Conservation (phyloP, 2,329 filamentous ascomycete species). For the Monosporascus sp. region DNA sequence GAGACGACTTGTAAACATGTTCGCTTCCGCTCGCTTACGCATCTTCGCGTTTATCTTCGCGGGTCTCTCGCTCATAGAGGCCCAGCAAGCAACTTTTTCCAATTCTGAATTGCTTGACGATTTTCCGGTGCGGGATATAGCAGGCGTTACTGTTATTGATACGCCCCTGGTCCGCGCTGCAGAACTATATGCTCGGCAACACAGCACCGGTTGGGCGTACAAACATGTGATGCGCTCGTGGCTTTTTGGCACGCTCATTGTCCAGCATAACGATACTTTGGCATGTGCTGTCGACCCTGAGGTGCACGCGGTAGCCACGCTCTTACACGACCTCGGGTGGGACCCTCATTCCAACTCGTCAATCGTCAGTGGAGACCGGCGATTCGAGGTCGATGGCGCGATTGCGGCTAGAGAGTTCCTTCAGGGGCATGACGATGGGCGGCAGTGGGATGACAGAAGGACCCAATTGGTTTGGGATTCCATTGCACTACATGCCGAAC, state of each 20-base stretch:
- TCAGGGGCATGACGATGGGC: slow-evolving; percentile 10
- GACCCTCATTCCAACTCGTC: slow-evolving; percentile 25
- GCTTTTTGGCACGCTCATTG: slow-evolving; percentile 5
- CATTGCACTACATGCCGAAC: slow-evolving; percentile 40
- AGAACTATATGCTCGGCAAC: slow-evolving; percentile 2
- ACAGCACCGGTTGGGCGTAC: slow-evolving; percentile 8
- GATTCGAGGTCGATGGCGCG: slow-evolving; percentile 48
- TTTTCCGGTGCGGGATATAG: slow-evolving; percentile 2
- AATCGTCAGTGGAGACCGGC: slow-evolving; percentile 36
- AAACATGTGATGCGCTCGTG: slow-evolving; percentile 5
- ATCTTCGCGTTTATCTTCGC: too few species aligned
- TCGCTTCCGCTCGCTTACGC: too few species aligned
- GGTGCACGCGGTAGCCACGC: slow-evolving; percentile 33
- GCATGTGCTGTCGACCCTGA: slow-evolving; percentile 35
- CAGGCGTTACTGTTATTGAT: slow-evolving; percentile 7
- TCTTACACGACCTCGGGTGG: slow-evolving; percentile 43
- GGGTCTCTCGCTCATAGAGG: too few species aligned
- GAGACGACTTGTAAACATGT: too few species aligned
- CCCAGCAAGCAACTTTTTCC: too few species aligned
- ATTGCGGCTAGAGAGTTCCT: slow-evolving; percentile 38
- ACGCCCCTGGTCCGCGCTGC: slow-evolving; percentile 13
- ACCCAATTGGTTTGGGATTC: slow-evolving; percentile 44
- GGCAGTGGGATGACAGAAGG: slow-evolving; percentile 33
- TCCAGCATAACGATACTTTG: slow-evolving; percentile 9
- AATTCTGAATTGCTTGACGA: too few species aligned